Conservation (phyloP, 768 basidiomycete genomes). For the Tulasnella sp. region DNA sequence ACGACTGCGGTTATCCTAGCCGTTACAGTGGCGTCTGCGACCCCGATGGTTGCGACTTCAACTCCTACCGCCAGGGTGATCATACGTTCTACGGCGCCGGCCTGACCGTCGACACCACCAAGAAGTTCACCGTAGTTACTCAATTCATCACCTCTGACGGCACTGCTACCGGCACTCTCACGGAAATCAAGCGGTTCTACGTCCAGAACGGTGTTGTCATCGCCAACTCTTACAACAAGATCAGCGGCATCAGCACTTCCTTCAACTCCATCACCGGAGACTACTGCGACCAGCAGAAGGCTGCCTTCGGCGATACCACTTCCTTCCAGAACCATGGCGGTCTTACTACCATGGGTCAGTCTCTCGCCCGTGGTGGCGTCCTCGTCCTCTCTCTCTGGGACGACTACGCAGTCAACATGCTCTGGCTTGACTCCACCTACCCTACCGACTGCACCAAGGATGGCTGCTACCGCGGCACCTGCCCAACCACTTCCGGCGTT, state of each 20-base stretch:
- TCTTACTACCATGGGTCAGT: slow-evolving; percentile 45
- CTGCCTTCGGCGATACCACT: slow-evolving; percentile 51
- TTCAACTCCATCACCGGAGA: slow-evolving; percentile 35
- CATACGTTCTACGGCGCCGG: slow-evolving; percentile 53
- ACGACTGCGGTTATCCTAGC: slow-evolving; percentile 35
- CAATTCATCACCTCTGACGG: slow-evolving; percentile 58
- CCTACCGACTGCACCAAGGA: slow-evolving; percentile 31
- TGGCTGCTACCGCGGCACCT: slow-evolving; percentile 33
- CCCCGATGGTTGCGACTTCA: slow-evolving; percentile 64
- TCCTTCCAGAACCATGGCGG: slow-evolving; percentile 51
- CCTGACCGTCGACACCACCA: slow-evolving; percentile 55
- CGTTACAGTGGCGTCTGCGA: slow-evolving; percentile 56
- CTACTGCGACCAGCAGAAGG: slow-evolving; percentile 36
- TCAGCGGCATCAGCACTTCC: slow-evolving; percentile 45
- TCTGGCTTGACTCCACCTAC: slow-evolving; percentile 50
- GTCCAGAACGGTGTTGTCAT: slow-evolving; percentile 59
- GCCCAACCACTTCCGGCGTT: slow-evolving; percentile 34
- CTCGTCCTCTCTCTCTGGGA: slow-evolving; percentile 59
- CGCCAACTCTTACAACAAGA: slow-evolving; percentile 54
- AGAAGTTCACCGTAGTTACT: slow-evolving; percentile 60
- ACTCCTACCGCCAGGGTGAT: slow-evolving; percentile 61
- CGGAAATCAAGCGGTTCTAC: slow-evolving; percentile 51
- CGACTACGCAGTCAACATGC: slow-evolving; percentile 59
- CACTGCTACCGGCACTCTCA: slow-evolving; percentile 53
- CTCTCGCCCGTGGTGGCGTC: slow-evolving; percentile 52